Evolutionary conservation across 805 yeast genomes (phyloP), one percentile per base, ranked within the genome.

Genomic region (Starmerella stellata): DNA sequence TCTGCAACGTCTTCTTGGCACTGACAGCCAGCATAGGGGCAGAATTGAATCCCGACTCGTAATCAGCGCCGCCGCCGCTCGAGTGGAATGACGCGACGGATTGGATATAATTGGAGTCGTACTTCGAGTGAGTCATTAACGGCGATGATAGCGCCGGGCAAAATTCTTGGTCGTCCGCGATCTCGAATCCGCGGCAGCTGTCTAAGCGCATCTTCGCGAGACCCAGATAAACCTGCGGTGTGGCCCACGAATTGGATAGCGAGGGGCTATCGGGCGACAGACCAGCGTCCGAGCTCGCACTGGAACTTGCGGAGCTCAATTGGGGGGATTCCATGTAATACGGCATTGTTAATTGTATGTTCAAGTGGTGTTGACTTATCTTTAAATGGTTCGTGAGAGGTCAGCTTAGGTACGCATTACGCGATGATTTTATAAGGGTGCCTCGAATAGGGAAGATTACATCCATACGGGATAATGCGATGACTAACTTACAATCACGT

Each of bases 91-190:
- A 31, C 7, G 42, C 35, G 23, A 33, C 39, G n/a, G 36, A 9
- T 5, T 21, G 16, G 18, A 15, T 16, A 35, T 30, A 30, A 7
- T 28, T 5, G 25, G 32, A 14, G 8, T n/a, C 33, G n/a, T 28
- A 27, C 11, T 15, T 16, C 24, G 33, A 9, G 14, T 9, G 29
- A n/a, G 15, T 21, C 7, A 25, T n/a, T 21, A 23, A 21, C 17
- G 31, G 28, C 4, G 36, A 11, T 17, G 15, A 18, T 29, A 58
- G 44, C 2, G 59, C 60, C 7, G 79, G 79, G 47, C 75, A 74
- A 54, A 78, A 78, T 58, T 75, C 85, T 37, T 68, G 52, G 54
- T 78, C 87, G 47, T 77, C 79, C 53, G 74, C 81, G 30, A 65
- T 52, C 47, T 75, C 83, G 54, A 78, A 75, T 29, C 81, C 74